Evolutionary conservation across 129 eudicot genomes (phyloP).

Genomic region (Gnaphalium uliginosum): DNA sequence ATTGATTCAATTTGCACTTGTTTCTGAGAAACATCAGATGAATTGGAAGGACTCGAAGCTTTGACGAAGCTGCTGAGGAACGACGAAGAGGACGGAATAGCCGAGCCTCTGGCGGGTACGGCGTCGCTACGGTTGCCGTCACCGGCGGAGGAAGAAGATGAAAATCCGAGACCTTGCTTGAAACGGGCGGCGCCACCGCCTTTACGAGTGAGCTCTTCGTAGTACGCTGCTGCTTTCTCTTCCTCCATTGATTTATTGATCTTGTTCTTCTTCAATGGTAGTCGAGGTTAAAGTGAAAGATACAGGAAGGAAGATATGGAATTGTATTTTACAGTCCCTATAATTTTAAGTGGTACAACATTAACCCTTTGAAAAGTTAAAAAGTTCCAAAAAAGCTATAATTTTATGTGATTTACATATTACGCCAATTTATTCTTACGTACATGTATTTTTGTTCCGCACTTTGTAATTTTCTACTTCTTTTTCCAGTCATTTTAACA

Average conservation of each 20-base stretch:
- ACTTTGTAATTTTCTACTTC: too few relatives aligned
- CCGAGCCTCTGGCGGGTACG: slow-evolving; percentile 56
- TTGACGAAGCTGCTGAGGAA: slow-evolving; percentile 71
- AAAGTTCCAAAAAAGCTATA: not conserved
- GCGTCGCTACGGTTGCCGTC: slow-evolving; percentile 33
- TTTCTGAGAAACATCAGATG: slow-evolving; percentile 41
- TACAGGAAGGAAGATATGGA: not conserved
- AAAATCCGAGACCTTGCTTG: slow-evolving; percentile 96
- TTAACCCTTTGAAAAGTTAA: not conserved
- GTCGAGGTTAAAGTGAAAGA: not conserved
- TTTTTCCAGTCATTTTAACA: too few relatives aligned
- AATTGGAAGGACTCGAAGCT: slow-evolving; percentile 60
- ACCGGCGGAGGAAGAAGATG: slow-evolving; percentile 40
- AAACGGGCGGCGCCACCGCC: slow-evolving; percentile 92
- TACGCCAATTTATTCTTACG: too few relatives aligned
- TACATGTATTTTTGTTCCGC: too few relatives aligned
- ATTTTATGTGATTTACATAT: too few relatives aligned
- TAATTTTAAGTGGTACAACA: not conserved
- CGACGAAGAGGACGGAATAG: slow-evolving; percentile 60
- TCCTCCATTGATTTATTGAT: slow-evolving; percentile 63
- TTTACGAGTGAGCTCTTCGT: slow-evolving; percentile 86
- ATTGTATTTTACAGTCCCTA: not conserved
- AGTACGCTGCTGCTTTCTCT: slow-evolving; percentile 86
- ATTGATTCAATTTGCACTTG: slow-evolving; percentile 62
- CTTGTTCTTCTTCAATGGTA: not conserved